A percentile compares a stretch with the other conserved stretches of the same genome.
Evolutionary conservation across 306 rosid species (phyloP).

Genomic region (Biancaea sappan): DNA sequence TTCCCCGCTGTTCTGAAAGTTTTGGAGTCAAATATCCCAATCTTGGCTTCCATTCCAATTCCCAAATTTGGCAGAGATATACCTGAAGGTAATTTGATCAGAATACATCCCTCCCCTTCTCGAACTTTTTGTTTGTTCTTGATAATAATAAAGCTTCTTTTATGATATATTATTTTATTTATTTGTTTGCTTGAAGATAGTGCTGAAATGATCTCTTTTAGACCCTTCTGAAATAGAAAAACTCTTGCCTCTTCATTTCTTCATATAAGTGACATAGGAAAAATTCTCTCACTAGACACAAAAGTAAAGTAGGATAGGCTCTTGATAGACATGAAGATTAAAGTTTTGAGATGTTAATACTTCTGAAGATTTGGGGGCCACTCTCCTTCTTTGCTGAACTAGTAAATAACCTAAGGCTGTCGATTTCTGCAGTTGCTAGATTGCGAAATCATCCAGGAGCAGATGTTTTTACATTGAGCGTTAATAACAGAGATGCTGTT

Average conservation of each 20-base stretch:
- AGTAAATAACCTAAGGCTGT: slow-evolving; percentile 18
- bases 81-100: slow-evolving; percentile 58
- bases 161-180: neutral
- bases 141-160: neutral
- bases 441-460: slow-evolving; percentile 73
- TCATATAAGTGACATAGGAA: neutral
- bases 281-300: neutral
- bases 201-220: neutral
- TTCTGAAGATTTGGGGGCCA: slow-evolving; percentile 21
- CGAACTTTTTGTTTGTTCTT: slow-evolving; percentile 23
- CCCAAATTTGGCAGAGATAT: slow-evolving; percentile 77
- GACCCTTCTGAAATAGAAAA: neutral
- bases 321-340: neutral
- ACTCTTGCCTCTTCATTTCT: neutral
- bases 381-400: slow-evolving; percentile 22
- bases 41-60: slow-evolving; percentile 83
- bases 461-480: slow-evolving; percentile 55
- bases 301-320: neutral
- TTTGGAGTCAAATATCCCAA: slow-evolving; percentile 70
- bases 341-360: slow-evolving; percentile 11
- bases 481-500: slow-evolving; percentile 65
- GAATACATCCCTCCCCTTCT: neutral
- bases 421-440: slow-evolving; percentile 68
- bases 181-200: neutral
- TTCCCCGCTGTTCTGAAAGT: slow-evolving; percentile 77